Conservation (phyloP, 106 monocot genomes). For the Acorus gramineus region DNA sequence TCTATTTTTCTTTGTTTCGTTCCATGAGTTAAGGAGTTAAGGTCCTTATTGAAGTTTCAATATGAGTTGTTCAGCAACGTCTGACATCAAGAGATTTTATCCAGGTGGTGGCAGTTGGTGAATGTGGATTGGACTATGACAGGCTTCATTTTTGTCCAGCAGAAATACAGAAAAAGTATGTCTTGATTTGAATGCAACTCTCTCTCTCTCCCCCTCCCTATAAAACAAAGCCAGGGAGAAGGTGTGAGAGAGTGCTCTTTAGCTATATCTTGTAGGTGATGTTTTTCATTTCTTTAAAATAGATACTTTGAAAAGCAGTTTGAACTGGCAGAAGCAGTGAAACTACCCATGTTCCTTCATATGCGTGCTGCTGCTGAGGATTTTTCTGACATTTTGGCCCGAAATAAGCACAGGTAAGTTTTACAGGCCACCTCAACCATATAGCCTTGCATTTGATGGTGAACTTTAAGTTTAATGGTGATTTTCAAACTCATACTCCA, state of each 20-base stretch:
- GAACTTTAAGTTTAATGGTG: no score
- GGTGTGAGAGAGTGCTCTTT: no score
- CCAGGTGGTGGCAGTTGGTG: slow-evolving; percentile 96
- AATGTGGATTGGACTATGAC: slow-evolving; percentile 99
- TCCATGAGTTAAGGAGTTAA: no score
- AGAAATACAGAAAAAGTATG: slow-evolving; percentile 83
- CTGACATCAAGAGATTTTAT: not conserved
- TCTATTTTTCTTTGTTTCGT: no score
- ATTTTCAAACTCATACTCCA: no score
- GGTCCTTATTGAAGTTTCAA: no score
- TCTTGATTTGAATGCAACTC: not conserved
- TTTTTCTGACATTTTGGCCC: slow-evolving; percentile 71
- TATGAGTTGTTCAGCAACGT: no score
- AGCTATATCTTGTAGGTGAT: not conserved
- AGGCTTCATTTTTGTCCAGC: slow-evolving; percentile 91
- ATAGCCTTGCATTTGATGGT: no score
- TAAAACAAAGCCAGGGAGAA: not conserved
- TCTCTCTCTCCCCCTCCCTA: slow-evolving; percentile 4
- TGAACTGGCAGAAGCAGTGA: slow-evolving; percentile 75
- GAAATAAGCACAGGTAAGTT: slow-evolving; percentile 53
- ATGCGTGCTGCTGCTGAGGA: slow-evolving; percentile 96
- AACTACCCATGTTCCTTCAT: slow-evolving; percentile 97
- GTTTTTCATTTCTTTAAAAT: slow-evolving; percentile 1
- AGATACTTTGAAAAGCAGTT: slow-evolving; percentile 98
- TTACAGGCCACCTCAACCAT: no score